Evolutionary conservation across 148 eudicot species (phyloP).

Genomic region (Salicornia ramosissima): DNA sequence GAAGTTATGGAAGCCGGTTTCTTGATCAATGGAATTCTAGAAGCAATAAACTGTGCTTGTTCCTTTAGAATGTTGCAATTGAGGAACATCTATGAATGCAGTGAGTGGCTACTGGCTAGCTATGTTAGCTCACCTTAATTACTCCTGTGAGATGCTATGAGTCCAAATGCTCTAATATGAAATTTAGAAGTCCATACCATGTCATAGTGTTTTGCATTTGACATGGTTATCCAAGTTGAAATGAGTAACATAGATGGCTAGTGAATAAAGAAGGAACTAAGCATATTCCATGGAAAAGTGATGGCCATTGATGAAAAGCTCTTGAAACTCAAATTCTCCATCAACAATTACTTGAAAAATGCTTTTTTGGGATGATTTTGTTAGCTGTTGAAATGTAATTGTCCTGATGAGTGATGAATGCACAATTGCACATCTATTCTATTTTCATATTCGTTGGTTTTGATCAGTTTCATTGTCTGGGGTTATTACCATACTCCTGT

Average conservation of each 20-base stretch:
- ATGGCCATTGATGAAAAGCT: background rate
- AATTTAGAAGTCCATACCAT: background rate
- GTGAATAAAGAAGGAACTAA: background rate
- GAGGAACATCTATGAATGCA: background rate
- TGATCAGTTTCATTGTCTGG: background rate
- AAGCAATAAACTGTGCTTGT: too few species aligned
- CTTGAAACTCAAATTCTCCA: background rate
- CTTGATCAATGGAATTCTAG: background rate
- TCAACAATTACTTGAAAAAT: background rate
- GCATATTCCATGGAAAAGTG: background rate
- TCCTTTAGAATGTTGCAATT: background rate
- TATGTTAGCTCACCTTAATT: background rate
- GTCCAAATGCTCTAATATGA: background rate
- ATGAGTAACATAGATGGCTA: background rate
- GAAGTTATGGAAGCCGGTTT: background rate
- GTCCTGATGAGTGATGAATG: background rate
- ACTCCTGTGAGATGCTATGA: background rate
- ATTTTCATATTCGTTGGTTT: background rate
- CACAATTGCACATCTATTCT: background rate
- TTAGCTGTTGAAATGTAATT: background rate
- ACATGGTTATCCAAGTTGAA: background rate
- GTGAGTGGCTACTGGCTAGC: background rate
- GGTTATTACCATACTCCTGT: background rate
- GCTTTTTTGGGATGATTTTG: background rate
- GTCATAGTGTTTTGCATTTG: background rate